Base-by-base conservation (phyloP, 805 yeast genomes). In the Ogataea paraovalis region DNA sequence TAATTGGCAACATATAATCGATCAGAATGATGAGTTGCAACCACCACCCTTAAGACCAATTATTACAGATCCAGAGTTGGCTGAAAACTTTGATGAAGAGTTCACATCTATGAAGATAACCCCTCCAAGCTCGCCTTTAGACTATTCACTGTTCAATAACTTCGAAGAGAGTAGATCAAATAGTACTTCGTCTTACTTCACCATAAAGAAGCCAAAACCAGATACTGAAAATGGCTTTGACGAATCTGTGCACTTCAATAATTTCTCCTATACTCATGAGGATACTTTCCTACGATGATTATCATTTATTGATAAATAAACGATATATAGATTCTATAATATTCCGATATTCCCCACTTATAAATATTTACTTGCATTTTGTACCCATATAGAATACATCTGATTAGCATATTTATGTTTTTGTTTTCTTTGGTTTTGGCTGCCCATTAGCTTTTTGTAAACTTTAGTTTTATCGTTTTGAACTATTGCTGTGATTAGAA, bases 41-140 rank as follows among this genome's bases (percentile, higher is more conserved):
- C 95, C 96, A 2, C 96, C 96, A 1, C 96, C 97, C 0, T 83
- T 89, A 32, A 69, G 81, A n/a, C 96, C 97, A 0, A 67, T 87
- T 5, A 79, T 90, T 39, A 85, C 95, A 0, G 82, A 88, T 59
- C 92, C 95, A 21, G 82, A 74, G 41, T 61, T 85, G 46, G 96
- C 96, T 0, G 96, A 89, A 61, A 89, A 89, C 59, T 89, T 89
- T 61, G 88, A 87, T 52, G 66, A 74, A 9, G 91, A 86, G 50
- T 89, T 89, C 66, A 89, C 96, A 0, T 75, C 75, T 8, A 75
- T 87, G 83, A 74, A 75, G 34, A 71, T 82, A 39, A 74, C 69
- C 0, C 70, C 70, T 12, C 70, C 70, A 30, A 57, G 67, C 32
- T 63, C 68, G 0, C 70, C 70, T 18, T 57, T 63, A 5, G 47